Percentiles rank a stretch among this genome's conserved stretches.
These are phyloP conservation scores for Trichoderma brevicompactum DNA, from an alignment of 2,329 filamentous ascomycete species.

Conservation along the genomic window DNA sequence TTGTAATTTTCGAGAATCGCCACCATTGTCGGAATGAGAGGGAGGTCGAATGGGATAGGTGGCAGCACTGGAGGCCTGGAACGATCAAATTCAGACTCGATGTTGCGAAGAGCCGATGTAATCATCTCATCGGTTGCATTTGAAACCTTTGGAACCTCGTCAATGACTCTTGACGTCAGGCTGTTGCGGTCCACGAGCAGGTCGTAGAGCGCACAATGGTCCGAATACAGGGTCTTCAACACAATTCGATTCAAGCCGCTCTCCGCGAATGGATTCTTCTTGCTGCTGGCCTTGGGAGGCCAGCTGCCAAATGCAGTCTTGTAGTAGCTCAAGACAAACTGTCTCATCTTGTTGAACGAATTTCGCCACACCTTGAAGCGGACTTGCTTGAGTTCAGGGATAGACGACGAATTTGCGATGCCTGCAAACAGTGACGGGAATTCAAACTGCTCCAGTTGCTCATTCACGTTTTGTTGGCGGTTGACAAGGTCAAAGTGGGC, in stretches of 20 bases:
- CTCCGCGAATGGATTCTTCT: conserved; percentile 88
- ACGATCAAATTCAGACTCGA: conserved; percentile 86
- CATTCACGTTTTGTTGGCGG: conserved; percentile 70
- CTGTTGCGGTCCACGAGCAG: conserved; percentile 79
- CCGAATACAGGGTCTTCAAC: conserved; percentile 78
- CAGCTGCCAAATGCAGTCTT: conserved; percentile 67
- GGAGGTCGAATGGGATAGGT: conserved; percentile 87
- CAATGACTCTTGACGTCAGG: conserved; percentile 77
- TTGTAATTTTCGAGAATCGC: conserved; percentile 67
- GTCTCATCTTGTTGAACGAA: conserved; percentile 74
- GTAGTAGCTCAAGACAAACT: conserved; percentile 71
- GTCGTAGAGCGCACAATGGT: conserved; percentile 87
- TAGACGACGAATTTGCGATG: conserved; percentile 80
- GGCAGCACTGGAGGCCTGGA: conserved; percentile 88
- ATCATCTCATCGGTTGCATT: conserved; percentile 64
- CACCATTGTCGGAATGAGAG: conserved; percentile 72
- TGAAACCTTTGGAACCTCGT: conserved; percentile 63
- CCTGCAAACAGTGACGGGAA: conserved; percentile 90
- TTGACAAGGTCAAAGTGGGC: conserved; percentile 79
- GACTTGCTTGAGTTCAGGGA: conserved; percentile 74
- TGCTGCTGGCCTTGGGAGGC: conserved; percentile 89
- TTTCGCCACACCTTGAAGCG: conserved; percentile 84
- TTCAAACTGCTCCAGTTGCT: conserved; percentile 82
- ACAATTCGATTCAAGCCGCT: conserved; percentile 85
- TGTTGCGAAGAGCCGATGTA: conserved; percentile 72